These are phyloP conservation scores for Mortierella sp. DNA, from an alignment of 371 early-diverging fungal species.

Conservation along the genomic window DNA sequence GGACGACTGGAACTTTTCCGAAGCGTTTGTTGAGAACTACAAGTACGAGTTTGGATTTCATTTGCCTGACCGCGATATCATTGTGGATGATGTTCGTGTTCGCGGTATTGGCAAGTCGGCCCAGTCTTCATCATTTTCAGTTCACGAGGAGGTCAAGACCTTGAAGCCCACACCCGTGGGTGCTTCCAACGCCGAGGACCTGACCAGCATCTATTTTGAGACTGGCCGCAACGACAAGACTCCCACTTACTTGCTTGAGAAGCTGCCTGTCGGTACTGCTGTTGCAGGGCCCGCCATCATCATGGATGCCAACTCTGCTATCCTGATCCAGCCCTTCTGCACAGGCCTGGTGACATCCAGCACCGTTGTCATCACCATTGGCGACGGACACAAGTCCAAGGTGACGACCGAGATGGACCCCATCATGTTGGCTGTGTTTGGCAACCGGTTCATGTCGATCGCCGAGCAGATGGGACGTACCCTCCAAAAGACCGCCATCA, in stretches of 20 bases:
- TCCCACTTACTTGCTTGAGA: constrained; percentile 79
- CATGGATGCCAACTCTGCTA: constrained; percentile 89
- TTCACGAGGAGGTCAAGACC: constrained; percentile 60
- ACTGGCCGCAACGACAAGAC: constrained; percentile 76
- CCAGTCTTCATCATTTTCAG: constrained; percentile 47
- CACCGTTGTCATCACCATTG: constrained; percentile 83
- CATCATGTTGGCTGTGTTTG: constrained; percentile 92
- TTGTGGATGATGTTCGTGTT: constrained; percentile 94
- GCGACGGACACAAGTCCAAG: constrained; percentile 60
- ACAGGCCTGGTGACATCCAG: constrained; percentile 79
- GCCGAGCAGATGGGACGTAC: constrained; percentile 98
- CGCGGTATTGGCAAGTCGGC: constrained; percentile 84
- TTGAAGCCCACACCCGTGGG: constrained; percentile 53
- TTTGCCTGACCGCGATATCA: constrained; percentile 82
- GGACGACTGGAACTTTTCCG: constrained; percentile 72
- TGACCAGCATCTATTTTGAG: constrained; percentile 86
- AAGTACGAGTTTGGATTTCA: constrained; percentile 94
- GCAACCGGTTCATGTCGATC: constrained; percentile 97
- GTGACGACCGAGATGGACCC: constrained; percentile 80
- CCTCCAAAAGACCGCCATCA: constrained; percentile 93
- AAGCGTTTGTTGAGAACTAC: constrained; percentile 78
- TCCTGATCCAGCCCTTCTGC: constrained; percentile 89
- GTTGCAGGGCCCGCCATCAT: constrained; percentile 92
- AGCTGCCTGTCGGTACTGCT: constrained; percentile 73
- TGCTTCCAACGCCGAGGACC: constrained; percentile 40